Base-by-base conservation (phyloP, 2,329 filamentous ascomycete species). In the Sarocladium brachiariae region DNA sequence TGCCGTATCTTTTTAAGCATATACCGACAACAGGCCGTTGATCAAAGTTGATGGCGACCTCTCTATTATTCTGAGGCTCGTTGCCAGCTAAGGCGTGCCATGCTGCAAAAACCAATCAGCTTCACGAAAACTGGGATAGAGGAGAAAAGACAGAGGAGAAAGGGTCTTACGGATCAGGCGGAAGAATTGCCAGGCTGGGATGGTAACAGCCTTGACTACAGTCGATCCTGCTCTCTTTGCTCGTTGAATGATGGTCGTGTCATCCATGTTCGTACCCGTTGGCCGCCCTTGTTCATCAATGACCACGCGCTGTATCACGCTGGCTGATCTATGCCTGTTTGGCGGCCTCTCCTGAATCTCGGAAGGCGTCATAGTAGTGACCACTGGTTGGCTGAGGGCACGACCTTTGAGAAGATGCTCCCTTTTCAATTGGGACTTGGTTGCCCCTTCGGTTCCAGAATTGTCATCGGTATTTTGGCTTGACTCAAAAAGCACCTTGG, bases 151-250 rank as follows among this genome's bases (percentile, higher is more conserved):
- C n/a, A n/a, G 27, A 47, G 25, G 10, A 19, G 8, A 4, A 13
- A 14, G 9, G 4, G 14, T 75, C 86, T 70, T 72, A 90, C 87
- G 91, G 59, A 96, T 89, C 23, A 97, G 73, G 61, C 87, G 89
- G 69, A 96, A 97, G 62, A 97, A 96, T 61, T 96, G 92, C 90
- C 91, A 97, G 2, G 93, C 93, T 33, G 92, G 92, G 73, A 97
- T 96, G 52, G 92, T 84, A 13, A 97, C 87, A 59, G 95, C 91
- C 62, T 92, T 96, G 57, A 70, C 74, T 51, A 75, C 72, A 2
- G 70, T 74, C 11, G 76, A 78, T 9, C 58, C 72, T 66, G 62
- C 75, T 63, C 57, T 63, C 65, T 59, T 71, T 65, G 57, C 68
- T 64, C 64, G 71, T 54, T 71, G 68, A 35, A 73, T 63, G 25